Conservation (phyloP, 805 yeast genomes). For the Maudiozyma turicensis region DNA sequence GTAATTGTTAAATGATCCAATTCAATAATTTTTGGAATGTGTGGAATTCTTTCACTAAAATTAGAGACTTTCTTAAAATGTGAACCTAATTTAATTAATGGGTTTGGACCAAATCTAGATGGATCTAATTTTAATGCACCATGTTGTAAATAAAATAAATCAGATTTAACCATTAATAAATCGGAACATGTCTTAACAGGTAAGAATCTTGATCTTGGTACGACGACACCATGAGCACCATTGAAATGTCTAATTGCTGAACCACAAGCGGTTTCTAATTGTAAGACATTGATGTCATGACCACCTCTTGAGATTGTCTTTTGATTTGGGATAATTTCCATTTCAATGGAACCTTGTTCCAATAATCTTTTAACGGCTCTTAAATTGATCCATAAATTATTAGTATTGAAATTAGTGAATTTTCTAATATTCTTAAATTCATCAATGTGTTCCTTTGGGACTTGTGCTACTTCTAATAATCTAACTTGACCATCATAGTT, state of each 20-base stretch:
- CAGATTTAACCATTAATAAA: constrained; percentile 87
- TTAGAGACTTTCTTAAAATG: constrained; percentile 92
- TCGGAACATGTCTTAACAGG: constrained; percentile 98
- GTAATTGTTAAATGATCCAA: constrained; percentile 95
- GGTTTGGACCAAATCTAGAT: constrained; percentile 80
- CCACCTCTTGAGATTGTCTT: constrained; percentile 72
- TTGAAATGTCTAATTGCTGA: constrained; percentile 95
- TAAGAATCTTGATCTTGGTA: constrained; percentile 94
- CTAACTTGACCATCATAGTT: constrained; percentile 92
- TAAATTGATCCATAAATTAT: constrained; percentile 94
- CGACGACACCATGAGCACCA: constrained; percentile 95
- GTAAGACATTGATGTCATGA: constrained; percentile 77
- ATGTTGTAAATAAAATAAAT: constrained; percentile 80
- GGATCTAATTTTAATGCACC: constrained; percentile 83
- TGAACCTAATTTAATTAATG: constrained; percentile 91
- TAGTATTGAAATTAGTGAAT: constrained; percentile 96
- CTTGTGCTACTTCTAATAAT: constrained; percentile 85
- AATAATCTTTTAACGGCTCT: constrained; percentile 89
- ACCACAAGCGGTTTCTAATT: constrained; percentile 97
- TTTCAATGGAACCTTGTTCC: constrained; percentile 68
- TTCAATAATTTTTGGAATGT: constrained; percentile 93
- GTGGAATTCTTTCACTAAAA: constrained; percentile 68
- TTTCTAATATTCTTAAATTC: constrained; percentile 96
- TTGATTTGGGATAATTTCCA: constrained; percentile 93
- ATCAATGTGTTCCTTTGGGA: constrained; percentile 96